Conservation (phyloP, 2,329 filamentous ascomycete species). For the Nemania diffusa region DNA sequence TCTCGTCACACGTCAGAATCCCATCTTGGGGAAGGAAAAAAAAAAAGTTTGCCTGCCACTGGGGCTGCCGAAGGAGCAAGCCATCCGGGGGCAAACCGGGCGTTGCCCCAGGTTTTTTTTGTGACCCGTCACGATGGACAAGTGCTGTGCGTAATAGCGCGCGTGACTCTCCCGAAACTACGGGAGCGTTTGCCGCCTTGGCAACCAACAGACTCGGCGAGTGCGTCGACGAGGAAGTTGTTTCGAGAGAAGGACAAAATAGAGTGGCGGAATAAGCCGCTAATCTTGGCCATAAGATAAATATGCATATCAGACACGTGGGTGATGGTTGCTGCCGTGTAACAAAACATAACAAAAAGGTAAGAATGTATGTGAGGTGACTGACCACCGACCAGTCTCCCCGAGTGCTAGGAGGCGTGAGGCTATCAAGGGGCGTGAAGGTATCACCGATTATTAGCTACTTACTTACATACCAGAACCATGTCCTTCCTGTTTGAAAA, state of each 20-base stretch:
- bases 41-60: not conserved
- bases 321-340: conserved; percentile 29
- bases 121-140: not conserved
- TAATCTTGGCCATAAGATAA: conserved; percentile 5
- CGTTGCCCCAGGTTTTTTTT: conserved; percentile 14
- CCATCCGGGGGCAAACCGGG: not conserved
- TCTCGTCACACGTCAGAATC: conserved; percentile 16
- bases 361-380: not conserved
- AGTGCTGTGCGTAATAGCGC: not conserved
- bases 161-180: not conserved
- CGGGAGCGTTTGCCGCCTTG: conserved; percentile 21
- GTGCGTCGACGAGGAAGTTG: conserved; percentile 10
- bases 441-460: conserved; percentile 16
- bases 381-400: conserved; percentile 13
- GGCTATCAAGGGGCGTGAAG: conserved; percentile 20
- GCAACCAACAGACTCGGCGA: conserved; percentile 8
- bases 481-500: conserved; percentile 2
- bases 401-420: conserved; percentile 5
- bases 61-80: not conserved
- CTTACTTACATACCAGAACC: not conserved
- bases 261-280: conserved; percentile 31
- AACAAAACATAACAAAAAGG: conserved; percentile 8
- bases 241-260: conserved; percentile 1
- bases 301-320: conserved; percentile 35
- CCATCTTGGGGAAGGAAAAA: not conserved